Base-by-base conservation (phyloP, 192 early-diverging fungal species). In the Coemansia sp. region DNA sequence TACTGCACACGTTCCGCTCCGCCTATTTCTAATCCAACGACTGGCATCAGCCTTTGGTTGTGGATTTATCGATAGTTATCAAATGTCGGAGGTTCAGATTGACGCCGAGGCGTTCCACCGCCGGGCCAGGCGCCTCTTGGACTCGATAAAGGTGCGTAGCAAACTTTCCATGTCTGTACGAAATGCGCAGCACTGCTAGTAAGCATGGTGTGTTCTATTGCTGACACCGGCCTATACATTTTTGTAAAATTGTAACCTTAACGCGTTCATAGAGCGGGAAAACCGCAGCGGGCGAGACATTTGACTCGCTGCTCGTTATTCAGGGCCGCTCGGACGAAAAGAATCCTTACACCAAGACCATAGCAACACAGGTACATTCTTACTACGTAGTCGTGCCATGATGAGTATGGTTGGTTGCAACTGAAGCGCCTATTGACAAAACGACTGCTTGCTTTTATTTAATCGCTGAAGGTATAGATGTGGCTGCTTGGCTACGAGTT, bases 401-500 rank as follows among this genome's bases (percentile, higher is more conserved):
- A 1, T 13, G n/a, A n/a, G n/a, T n/a, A n/a, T n/a, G n/a, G n/a
- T 32, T 47, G 49, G 45, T 25, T 21, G 55, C 19, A 15, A 18
- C 29, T 43, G 13, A 26, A n/a, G 5, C 8, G 38, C 14, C 13
- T 13, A 22, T 10, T 13, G 35, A 26, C 19, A 36, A 5, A n/a
- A n/a, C n/a, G n/a, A n/a, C n/a, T 31, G 19, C 2, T 54, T 26
- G 46, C 5, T 33, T 22, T 32, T 51, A 53, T 47, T 17, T 41
- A 36, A 51, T 17, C 75, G n/a, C 5, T 1, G 22, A 8, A 3
- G 14, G 14, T 62, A 46, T 59, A 98, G 84, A 85, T 83, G 39
- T 99, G 94, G 94, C 80, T 95, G 45, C 80, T 95, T 36, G 93
- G 93, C 33, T 90, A 92, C 56, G 94, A 97, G 63, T 90, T 95